Evolutionary conservation across 1,284 basidiomycete genomes (phyloP), one percentile per base, ranked within the genome.

Genomic region (Moesziomyces globuligerus): DNA sequence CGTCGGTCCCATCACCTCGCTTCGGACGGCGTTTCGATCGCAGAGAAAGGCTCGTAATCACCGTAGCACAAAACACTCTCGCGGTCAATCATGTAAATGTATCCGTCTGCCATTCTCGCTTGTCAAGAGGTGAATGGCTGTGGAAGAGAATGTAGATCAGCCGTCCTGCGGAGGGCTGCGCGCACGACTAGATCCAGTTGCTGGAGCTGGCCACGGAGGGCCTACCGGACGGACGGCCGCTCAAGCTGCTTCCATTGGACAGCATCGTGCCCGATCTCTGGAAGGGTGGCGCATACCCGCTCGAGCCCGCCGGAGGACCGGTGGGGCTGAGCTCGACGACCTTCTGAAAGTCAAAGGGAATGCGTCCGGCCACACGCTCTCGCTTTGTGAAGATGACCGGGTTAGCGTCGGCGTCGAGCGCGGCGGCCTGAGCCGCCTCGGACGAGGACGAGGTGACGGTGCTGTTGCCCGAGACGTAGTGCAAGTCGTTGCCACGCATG

Each of bases 401-500:
- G 28, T 68, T 65, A n/a, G 53, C 32, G 38, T 74, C 59, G 6
- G 67, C 66, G 36, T 74, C 69, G 29, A 71, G 48, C 18, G 69
- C 69, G 15, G 59, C 47, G 18, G 51, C 13, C 29, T 64, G 53
- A 18, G 59, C 54, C 13, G 43, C 54, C 26, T 62, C 64, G 10
- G 62, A 66, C 37, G 51, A 48, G 7, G 69, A 58, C 17, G 69
- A 53, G 0, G 62, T 58, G 26, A 72, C 59, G 20, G 59, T 74
- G 49, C 61, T 61, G 44, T 53, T 62, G 37, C 71, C 72, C 2
- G 70, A 96, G 10, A 93, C 88, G 77, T 91, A 93, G 15, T 90
- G 88, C 20, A 96, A 86, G 74, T 96, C 90, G 56, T 86, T 86
- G 23, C 90, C 90, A 0, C 89, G 87, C 67, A 97, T 91, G 81